phyloP scores from a whole-genome alignment of 2,329 filamentous ascomycete genomes.

The Neopestalotiopsis clavispora region DNA sequence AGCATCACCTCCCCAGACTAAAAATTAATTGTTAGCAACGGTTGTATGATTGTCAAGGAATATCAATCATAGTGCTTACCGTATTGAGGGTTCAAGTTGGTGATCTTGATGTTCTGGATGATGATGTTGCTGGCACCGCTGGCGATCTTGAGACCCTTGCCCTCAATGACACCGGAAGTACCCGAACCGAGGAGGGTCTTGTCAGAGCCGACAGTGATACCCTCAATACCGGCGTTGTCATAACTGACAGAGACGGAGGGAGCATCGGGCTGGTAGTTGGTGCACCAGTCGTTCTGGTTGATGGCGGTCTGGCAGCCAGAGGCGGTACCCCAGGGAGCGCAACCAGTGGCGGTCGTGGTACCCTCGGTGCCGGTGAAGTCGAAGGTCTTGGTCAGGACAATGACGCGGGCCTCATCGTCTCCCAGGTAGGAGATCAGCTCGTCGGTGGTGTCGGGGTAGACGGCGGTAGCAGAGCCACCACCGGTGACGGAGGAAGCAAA shows the following conservation, averaged over 20 bases:
- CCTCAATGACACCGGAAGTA: conserved; percentile 55
- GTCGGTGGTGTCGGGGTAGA: conserved; percentile 56
- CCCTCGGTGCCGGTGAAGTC: conserved; percentile 63
- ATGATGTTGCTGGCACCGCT: conserved; percentile 50
- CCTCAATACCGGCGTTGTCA: conserved; percentile 55
- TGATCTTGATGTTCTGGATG: conserved; percentile 61
- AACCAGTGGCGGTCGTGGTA: conserved; percentile 56
- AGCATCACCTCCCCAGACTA: conserved; percentile 63
- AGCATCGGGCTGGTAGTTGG: conserved; percentile 61
- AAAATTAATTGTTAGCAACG: not conserved
- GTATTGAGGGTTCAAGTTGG: conserved; percentile 60
- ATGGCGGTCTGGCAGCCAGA: conserved; percentile 62
- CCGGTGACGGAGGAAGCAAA: conserved; percentile 61
- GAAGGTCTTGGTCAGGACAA: conserved; percentile 61
- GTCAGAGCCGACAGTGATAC: conserved; percentile 59
- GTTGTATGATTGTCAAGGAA: not conserved
- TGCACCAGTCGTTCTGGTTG: conserved; percentile 63
- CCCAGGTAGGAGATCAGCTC: conserved; percentile 65
- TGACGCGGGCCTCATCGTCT: conserved; percentile 57
- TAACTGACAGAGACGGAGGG: conserved; percentile 49
- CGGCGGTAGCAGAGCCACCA: conserved; percentile 58
- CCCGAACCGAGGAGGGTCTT: conserved; percentile 62
- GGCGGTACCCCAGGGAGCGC: conserved; percentile 61
- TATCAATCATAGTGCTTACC: not conserved
- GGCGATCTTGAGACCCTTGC: conserved; percentile 24